Evolutionary conservation across 1,139 yeast species (phyloP).

Genomic region (Pichia sp.): DNA sequence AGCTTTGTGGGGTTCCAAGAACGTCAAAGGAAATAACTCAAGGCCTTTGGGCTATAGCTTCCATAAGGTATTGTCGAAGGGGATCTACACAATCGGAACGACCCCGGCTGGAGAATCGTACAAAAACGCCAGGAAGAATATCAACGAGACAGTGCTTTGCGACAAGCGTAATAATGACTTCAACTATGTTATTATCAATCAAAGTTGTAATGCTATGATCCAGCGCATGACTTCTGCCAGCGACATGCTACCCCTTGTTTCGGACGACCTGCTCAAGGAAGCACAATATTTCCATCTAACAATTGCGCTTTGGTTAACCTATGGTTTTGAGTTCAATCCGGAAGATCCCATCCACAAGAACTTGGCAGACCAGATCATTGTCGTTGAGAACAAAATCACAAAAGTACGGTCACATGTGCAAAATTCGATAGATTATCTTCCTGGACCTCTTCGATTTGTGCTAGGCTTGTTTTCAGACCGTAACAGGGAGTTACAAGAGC

Average conservation of each 20-base stretch:
- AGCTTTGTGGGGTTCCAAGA: slow-evolving; percentile 48
- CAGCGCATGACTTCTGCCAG: slow-evolving; percentile 8
- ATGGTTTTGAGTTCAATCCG: slow-evolving; percentile 41
- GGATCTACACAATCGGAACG: slow-evolving; percentile 65
- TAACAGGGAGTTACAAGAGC: slow-evolving; percentile 33
- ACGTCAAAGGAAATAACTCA: slow-evolving; percentile 55
- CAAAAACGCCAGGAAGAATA: slow-evolving; percentile 48
- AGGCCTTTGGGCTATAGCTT: slow-evolving; percentile 66
- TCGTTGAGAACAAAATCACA: slow-evolving; percentile 62
- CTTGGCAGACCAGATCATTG: slow-evolving; percentile 52
- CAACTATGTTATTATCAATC: slow-evolving; percentile 39
- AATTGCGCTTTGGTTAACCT: slow-evolving; percentile 54
- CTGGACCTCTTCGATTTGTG: slow-evolving; percentile 38
- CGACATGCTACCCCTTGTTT: not conserved
- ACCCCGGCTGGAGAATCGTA: slow-evolving; percentile 63
- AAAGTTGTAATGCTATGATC: slow-evolving; percentile 39
- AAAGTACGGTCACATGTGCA: slow-evolving; percentile 60
- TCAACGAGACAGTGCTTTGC: slow-evolving; percentile 47
- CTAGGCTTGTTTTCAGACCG: slow-evolving; percentile 29
- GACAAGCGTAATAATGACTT: slow-evolving; percentile 35
- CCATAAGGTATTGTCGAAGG: slow-evolving; percentile 60
- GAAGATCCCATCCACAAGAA: slow-evolving; percentile 35
- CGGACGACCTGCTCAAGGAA: slow-evolving; percentile 17
- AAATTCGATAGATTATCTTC: slow-evolving; percentile 59
- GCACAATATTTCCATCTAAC: slow-evolving; percentile 52